These are phyloP conservation scores for Letharia lupina DNA, from an alignment of 495 filamentous ascomycete species.

Conservation along the genomic window DNA sequence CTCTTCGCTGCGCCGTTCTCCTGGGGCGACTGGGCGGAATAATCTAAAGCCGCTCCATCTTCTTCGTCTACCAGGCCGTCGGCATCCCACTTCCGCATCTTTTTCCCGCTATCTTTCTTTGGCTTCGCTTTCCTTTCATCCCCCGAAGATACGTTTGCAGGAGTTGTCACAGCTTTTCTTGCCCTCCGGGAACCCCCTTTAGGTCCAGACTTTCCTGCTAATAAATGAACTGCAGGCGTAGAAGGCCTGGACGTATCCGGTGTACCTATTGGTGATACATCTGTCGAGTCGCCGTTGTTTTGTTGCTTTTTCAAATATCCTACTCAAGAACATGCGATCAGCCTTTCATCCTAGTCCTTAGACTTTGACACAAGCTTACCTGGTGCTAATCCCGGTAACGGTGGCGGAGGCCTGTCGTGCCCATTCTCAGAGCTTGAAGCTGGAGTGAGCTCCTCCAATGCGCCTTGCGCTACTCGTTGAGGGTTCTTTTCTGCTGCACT, in stretches of 20 bases:
- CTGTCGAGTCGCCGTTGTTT: slow-evolving; percentile 42
- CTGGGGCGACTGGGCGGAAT: slow-evolving; percentile 49
- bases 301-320: slow-evolving; percentile 35
- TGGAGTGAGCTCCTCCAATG: slow-evolving; percentile 28
- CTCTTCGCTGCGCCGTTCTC: slow-evolving; percentile 42
- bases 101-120: slow-evolving; percentile 56
- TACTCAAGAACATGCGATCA: not conserved
- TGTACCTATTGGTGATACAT: slow-evolving; percentile 57
- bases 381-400: slow-evolving; percentile 44
- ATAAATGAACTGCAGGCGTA: slow-evolving; percentile 59
- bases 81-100: slow-evolving; percentile 81
- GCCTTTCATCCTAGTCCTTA: not conserved
- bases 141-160: slow-evolving; percentile 68
- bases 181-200: slow-evolving; percentile 60
- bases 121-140: slow-evolving; percentile 65
- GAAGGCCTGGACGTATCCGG: slow-evolving; percentile 72
- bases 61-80: slow-evolving; percentile 83
- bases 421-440: slow-evolving; percentile 32
- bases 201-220: slow-evolving; percentile 64
- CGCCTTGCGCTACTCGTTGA: slow-evolving; percentile 28
- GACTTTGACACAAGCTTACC: not conserved
- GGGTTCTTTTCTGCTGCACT: slow-evolving; percentile 36
- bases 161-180: slow-evolving; percentile 60
- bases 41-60: slow-evolving; percentile 74
- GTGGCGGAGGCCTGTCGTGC: slow-evolving; percentile 42